These are phyloP conservation scores for Pterocarpus santalinus DNA, from an alignment of 306 rosid genomes.

Conservation along the genomic window DNA sequence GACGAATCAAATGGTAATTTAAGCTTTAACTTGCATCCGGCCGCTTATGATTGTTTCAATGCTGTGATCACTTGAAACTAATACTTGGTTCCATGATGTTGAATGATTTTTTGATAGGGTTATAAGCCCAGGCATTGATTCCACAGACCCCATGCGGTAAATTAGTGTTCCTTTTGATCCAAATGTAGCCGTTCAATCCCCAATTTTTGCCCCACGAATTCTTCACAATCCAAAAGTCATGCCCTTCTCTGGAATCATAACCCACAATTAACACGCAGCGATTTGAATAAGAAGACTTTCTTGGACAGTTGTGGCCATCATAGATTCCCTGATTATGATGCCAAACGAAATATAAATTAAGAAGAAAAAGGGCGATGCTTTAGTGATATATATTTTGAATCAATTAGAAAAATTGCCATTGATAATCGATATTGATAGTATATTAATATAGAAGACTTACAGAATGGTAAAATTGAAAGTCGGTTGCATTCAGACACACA, in stretches of 20 bases:
- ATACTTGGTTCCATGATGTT: background rate
- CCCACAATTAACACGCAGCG: constrained; percentile 60
- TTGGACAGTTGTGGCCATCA: constrained; percentile 45
- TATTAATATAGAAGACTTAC: constrained; percentile 29
- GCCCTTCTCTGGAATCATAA: constrained; percentile 38
- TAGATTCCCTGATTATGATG: constrained; percentile 54
- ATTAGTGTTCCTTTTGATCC: background rate
- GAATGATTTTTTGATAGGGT: background rate
- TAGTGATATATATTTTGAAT: no score
- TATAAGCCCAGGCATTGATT: background rate
- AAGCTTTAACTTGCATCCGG: background rate
- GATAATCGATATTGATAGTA: no score
- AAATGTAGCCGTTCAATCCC: constrained; percentile 59
- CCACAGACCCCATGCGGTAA: background rate
- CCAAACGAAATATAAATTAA: background rate
- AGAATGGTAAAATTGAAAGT: constrained; percentile 48
- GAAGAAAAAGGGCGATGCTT: background rate
- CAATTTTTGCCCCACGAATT: constrained; percentile 62
- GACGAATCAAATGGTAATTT: no score
- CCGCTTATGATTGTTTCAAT: background rate
- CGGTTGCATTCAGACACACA: constrained; percentile 49
- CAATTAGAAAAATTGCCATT: background rate
- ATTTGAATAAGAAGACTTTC: background rate
- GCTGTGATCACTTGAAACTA: background rate
- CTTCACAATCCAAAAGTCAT: constrained; percentile 59